Percentiles rank a stretch among this genome's conserved stretches.
phyloP scores from a whole-genome alignment of 768 basidiomycete species.

The Tricholomella constricta region DNA sequence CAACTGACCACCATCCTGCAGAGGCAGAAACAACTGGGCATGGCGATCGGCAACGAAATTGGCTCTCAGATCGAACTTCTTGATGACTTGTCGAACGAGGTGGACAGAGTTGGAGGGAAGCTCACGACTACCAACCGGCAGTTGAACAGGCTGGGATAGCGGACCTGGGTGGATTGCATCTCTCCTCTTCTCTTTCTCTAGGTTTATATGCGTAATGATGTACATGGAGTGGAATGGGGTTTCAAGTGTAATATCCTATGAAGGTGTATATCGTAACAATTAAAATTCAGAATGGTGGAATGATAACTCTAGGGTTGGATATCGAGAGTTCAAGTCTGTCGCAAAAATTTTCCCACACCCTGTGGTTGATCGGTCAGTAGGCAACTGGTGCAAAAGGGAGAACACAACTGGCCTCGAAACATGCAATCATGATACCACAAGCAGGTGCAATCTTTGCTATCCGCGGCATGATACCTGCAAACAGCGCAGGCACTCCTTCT shows the following conservation, averaged over 20 bases:
- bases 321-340: conserved; percentile 29
- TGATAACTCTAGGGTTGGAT: conserved; percentile 13
- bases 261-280: conserved; percentile 16
- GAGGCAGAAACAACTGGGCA: conserved; percentile 83
- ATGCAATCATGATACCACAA: conserved; percentile 98
- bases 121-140: conserved; percentile 80
- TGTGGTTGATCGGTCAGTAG: conserved; percentile 25
- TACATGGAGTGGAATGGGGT: conserved; percentile 3
- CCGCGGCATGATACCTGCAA: conserved; percentile 83
- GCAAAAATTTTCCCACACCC: conserved; percentile 62
- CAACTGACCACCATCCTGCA: conserved; percentile 80
- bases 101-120: conserved; percentile 79
- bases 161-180: background rate
- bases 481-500: conserved; percentile 80
- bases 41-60: conserved; percentile 85
- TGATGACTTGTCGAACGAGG: conserved; percentile 74
- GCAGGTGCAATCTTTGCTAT: conserved; percentile 96
- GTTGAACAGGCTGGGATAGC: conserved; percentile 73
- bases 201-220: conserved; percentile 1
- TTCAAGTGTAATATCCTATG: conserved; percentile 15
- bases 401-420: conserved; percentile 72
- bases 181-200: background rate
- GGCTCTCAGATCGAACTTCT: conserved; percentile 82
- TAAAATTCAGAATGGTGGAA: conserved; percentile 11
- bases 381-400: background rate